A percentile compares a stretch with the other conserved stretches of the same genome.
These are phyloP conservation scores for Chlamydomonas urium DNA, from an alignment of 139 green algal species.

Conservation along the genomic window DNA sequence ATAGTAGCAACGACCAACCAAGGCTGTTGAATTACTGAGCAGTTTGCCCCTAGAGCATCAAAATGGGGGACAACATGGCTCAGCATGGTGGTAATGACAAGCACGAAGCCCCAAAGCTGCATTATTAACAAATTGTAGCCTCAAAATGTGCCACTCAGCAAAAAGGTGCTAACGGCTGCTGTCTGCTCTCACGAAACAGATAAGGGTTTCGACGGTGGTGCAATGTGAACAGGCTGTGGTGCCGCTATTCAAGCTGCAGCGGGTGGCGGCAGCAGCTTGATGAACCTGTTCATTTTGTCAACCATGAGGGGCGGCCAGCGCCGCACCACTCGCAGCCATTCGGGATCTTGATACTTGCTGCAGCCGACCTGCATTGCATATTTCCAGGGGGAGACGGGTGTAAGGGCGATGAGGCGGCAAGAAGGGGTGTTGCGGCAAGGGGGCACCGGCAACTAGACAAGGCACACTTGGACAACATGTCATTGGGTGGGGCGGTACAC, in stretches of 20 bases:
- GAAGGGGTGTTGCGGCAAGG: not conserved
- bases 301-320: conserved; percentile 74
- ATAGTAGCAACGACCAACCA: no score
- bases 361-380: conserved; percentile 53
- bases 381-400: not conserved
- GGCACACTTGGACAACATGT: not conserved
- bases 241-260: not conserved
- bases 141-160: no score
- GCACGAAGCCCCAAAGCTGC: no score
- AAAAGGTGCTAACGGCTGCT: no score
- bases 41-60: no score
- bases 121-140: no score
- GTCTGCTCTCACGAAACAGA: no score
- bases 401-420: not conserved
- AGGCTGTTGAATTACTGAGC: no score
- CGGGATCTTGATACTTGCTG: conserved; percentile 65
- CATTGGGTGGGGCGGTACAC: not conserved
- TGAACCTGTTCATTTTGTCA: not conserved
- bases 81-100: no score
- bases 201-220: no score
- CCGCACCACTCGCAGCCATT: conserved; percentile 73
- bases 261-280: not conserved
- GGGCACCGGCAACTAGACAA: not conserved
- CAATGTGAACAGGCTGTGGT: no score
- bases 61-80: no score